Percentiles rank a stretch among this genome's conserved stretches.
These are phyloP conservation scores for Colletotrichum lupini DNA, from an alignment of 2,329 filamentous ascomycete genomes.

Conservation along the genomic window DNA sequence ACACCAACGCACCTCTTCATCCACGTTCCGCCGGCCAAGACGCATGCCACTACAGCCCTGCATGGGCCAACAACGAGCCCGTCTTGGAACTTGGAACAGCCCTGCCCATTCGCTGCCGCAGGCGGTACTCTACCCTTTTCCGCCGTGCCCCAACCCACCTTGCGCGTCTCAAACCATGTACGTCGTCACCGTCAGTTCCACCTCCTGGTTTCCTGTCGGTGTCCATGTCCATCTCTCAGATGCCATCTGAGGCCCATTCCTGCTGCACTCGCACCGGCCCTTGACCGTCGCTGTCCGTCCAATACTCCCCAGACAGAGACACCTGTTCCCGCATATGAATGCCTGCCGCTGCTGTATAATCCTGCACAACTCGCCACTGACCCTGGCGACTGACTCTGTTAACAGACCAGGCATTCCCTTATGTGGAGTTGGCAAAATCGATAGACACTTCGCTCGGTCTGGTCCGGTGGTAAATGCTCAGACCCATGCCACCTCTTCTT, in stretches of 20 bases:
- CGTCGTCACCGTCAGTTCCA: slow-evolving; percentile 35
- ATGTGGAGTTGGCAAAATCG: slow-evolving; percentile 28
- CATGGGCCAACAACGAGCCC: slow-evolving; percentile 30
- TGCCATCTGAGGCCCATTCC: slow-evolving; percentile 33
- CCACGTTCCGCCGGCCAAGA: slow-evolving; percentile 31
- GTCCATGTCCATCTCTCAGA: slow-evolving; percentile 24
- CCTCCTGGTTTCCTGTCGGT: slow-evolving; percentile 33
- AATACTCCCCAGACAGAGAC: slow-evolving; percentile 25
- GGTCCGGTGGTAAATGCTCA: slow-evolving; percentile 31
- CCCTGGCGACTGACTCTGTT: slow-evolving; percentile 28
- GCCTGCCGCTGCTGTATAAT: slow-evolving; percentile 6
- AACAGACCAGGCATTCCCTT: slow-evolving; percentile 25
- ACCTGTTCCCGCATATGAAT: slow-evolving; percentile 17
- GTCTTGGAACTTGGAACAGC: slow-evolving; percentile 35
- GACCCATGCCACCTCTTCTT: slow-evolving; percentile 29
- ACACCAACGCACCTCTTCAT: slow-evolving; percentile 6
- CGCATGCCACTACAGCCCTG: slow-evolving; percentile 35
- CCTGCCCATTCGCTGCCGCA: slow-evolving; percentile 34
- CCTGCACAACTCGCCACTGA: slow-evolving; percentile 31
- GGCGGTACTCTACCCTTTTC: slow-evolving; percentile 33
- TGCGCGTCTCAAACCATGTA: slow-evolving; percentile 36
- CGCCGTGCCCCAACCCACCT: slow-evolving; percentile 32
- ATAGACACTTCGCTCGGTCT: slow-evolving; percentile 34
- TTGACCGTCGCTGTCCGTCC: slow-evolving; percentile 3
- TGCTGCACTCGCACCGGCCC: background rate